Evolutionary conservation across 805 yeast species (phyloP), one percentile per base, ranked within the genome.

Genomic region (Komagataella pastoris): DNA sequence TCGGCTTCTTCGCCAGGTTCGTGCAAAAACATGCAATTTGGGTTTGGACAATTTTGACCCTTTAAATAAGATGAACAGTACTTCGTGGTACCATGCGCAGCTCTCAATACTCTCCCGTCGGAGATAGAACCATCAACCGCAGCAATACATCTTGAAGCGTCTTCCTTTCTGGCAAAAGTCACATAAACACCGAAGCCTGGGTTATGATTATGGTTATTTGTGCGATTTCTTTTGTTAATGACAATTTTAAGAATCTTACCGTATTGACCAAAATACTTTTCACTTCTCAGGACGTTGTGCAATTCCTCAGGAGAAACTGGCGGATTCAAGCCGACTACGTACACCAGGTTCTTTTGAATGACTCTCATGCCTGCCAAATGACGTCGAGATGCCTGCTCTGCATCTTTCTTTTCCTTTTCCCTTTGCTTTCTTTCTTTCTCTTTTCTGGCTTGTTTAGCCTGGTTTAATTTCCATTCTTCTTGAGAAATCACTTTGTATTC

Each of bases 1-100:
- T 93, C 99, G 1, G 98, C 98, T 66, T 93, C 99, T 72, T 93
- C 99, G 54, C 99, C 99, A 6, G 99, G 99, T 68, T 93, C 99
- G 66, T 93, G 99, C 61, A 93, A 75, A 62, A 93, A 93, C 99
- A 93, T 93, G 75, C 99, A 93, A 63, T 89, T 88, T 55, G 98
- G 98, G 68, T 93, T 93, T 54, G 96, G 99, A 70, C 99, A 93
- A 7, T 93, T 84, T 65, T 88, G 95, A 44, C 97, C 97, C 58
- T 97, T 77, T 56, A 93, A 71, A 64, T 93, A 93, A 3, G 96
- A 85, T n/a, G 96, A 88, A 66, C 99, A 93, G 71, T 93, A 93
- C 67, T 93, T 93, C 10, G 99, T 93, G 3, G 99, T 93, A 64
- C 99, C 99, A 66, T 90, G 95, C 0, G 98, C 97, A 14, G 99